Percentiles rank a stretch among this genome's conserved stretches.
Evolutionary conservation across 2,329 filamentous ascomycete species (phyloP).

Genomic region (Conoideocrella luteorostrata): DNA sequence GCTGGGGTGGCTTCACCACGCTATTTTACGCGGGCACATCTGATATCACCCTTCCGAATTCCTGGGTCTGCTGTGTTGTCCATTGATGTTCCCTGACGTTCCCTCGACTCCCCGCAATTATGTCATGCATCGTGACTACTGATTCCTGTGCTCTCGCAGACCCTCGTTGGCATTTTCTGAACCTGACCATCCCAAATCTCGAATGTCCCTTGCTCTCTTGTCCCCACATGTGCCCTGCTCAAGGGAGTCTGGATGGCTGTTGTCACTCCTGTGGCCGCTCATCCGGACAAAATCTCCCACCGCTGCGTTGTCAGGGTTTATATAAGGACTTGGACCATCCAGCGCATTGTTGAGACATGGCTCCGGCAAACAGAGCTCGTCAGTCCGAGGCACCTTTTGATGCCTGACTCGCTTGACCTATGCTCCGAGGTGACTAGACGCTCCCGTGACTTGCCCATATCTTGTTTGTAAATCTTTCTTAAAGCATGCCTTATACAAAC

Average conservation of each 20-base stretch:
- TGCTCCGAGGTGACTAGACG: conserved; percentile 1
- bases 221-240: conserved; percentile 13
- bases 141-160: conserved; percentile 24
- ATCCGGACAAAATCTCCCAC: neutral
- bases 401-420: conserved; percentile 16
- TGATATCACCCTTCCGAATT: conserved; percentile 2
- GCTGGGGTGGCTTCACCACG: conserved; percentile 4
- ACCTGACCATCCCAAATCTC: neutral
- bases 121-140: conserved; percentile 41
- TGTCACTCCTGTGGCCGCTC: conserved; percentile 7
- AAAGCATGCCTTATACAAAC: neutral
- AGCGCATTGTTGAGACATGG: conserved; percentile 19
- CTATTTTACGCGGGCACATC: neutral
- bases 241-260: neutral
- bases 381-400: conserved; percentile 15
- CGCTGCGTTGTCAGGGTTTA: neutral
- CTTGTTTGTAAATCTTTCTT: conserved; percentile 13
- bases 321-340: conserved; percentile 17
- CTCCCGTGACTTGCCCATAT: conserved; percentile 7
- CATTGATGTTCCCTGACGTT: neutral
- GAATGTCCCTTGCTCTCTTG: neutral
- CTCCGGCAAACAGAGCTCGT: neutral
- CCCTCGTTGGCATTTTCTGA: conserved; percentile 27
- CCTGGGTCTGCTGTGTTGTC: neutral
- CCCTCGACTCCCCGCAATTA: conserved; percentile 33